A percentile compares a stretch with the other conserved stretches of the same genome.
Evolutionary conservation across 2,329 filamentous ascomycete species (phyloP).

Genomic region (Aspergillus sp.): DNA sequence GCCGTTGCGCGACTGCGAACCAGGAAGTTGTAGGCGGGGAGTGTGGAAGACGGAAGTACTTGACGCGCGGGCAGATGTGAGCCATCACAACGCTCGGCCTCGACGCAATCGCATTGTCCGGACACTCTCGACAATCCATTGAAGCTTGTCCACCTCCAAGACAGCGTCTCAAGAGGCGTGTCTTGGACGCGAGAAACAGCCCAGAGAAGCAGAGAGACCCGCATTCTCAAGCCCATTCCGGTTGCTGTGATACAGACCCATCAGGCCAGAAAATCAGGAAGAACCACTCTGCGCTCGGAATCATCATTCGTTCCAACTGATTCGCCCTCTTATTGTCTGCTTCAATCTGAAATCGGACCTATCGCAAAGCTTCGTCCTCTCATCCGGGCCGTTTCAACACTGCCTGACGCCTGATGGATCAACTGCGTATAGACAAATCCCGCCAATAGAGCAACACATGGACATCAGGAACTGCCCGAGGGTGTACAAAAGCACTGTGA

Average conservation of each 20-base stretch:
- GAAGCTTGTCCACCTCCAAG: neutral
- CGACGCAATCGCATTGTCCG: neutral
- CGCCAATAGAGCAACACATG: neutral
- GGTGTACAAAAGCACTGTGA: neutral
- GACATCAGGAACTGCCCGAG: neutral
- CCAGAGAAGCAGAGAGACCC: constrained; percentile 9
- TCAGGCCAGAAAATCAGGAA: neutral
- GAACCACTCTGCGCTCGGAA: neutral
- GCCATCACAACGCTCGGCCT: neutral
- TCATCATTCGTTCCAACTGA: neutral
- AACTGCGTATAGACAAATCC: neutral
- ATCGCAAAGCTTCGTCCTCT: constrained; percentile 7
- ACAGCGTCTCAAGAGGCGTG: neutral
- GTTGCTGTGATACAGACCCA: constrained; percentile 18
- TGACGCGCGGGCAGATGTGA: neutral
- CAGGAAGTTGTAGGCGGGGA: neutral
- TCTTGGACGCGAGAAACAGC: neutral
- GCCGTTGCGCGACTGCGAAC: neutral
- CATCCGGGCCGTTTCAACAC: constrained; percentile 1
- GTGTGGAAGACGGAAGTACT: neutral
- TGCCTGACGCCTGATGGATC: constrained; percentile 1
- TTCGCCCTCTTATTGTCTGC: neutral
- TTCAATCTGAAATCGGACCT: constrained; percentile 3
- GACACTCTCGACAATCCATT: neutral
- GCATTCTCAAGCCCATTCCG: constrained; percentile 21